Evolutionary conservation across 2,329 filamentous ascomycete species (phyloP), one percentile per base, ranked within the genome.

Genomic region (Calonectria crousiana): DNA sequence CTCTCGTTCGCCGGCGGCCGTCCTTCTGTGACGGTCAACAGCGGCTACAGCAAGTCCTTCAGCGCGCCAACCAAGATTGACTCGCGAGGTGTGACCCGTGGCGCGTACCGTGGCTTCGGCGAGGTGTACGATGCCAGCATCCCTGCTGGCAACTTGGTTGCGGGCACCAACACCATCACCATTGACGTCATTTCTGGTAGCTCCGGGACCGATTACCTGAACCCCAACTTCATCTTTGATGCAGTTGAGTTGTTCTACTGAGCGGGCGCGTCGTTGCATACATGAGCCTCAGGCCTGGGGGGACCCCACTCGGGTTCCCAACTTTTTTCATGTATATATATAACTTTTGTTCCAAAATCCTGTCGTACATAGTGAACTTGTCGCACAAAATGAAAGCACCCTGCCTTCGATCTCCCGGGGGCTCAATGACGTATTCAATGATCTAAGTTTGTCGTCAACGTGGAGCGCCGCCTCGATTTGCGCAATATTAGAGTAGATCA

Each of bases 71-170:
- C 85, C 13, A 92, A 92, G 83, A 90, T 94, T 64, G 88, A 93
- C 80, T 92, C 89, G 6, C 87, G 92, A 20, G 92, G 92, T 16
- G 88, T 94, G 2, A 94, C 92, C 0, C 86, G 92, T 16, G 92
- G 92, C 14, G 91, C 91, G 0, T 94, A 93, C 79, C 86, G 91
- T 10, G 92, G 92, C 0, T 85, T 87, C 68, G 92, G 92, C 6
- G 92, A 94, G 77, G 88, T 93, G 8, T 94, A 94, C 78, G 88
- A 92, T 73, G 88, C 91, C 58, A 84, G 83, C n/a, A 89, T 94
- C 60, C 90, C 92, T 0, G 84, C 89, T 2, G 91, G 91, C 0
- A 91, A 86, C 3, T 86, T 94, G 60, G 86, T 90, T 10, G 84
- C 85, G n/a, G 92, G 92, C 0, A 83, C 83, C 10, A 94, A 94